Evolutionary conservation across 2,329 filamentous ascomycete genomes (phyloP).

Genomic region (Ophiocordyceps camponoti-leonardi): DNA sequence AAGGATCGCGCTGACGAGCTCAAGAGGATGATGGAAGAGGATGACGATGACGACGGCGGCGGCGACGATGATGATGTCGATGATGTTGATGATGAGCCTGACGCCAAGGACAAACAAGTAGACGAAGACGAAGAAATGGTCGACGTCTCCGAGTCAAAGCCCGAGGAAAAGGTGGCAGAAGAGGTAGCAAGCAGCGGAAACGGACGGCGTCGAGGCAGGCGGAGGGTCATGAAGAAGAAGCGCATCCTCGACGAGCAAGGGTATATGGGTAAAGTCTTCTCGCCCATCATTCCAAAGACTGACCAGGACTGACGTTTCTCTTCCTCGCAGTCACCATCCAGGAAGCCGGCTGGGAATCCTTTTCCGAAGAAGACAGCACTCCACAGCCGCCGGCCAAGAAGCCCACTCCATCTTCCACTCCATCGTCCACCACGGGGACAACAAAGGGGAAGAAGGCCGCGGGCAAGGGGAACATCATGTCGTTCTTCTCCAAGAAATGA

Average conservation of each 20-base stretch:
- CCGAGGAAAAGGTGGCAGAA: conserved; percentile 24
- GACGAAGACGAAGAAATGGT: conserved; percentile 20
- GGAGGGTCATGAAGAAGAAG: conserved; percentile 76
- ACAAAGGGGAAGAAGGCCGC: conserved; percentile 30
- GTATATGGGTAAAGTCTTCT: conserved; percentile 54
- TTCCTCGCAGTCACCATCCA: conserved; percentile 56
- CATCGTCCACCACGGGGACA: conserved; percentile 29
- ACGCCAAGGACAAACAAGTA: conserved; percentile 1
- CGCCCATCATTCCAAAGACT: too few species aligned
- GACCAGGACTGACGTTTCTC: not conserved
- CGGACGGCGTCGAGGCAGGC: conserved; percentile 57
- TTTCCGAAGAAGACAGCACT: conserved; percentile 68
- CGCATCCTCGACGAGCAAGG: conserved; percentile 77
- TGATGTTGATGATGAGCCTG: conserved; percentile 14
- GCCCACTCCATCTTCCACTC: conserved; percentile 26
- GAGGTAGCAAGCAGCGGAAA: conserved; percentile 32
- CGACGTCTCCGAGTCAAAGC: conserved; percentile 19
- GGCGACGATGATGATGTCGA: conserved; percentile 27
- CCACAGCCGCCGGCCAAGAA: conserved; percentile 32
- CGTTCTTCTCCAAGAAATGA: conserved; percentile 74
- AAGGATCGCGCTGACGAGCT: conserved; percentile 21
- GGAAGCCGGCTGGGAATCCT: conserved; percentile 76
- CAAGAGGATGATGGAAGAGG: conserved; percentile 29
- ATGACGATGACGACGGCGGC: conserved; percentile 36
- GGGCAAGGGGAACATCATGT: conserved; percentile 68